These are phyloP conservation scores for Astrephomene gubernaculifera DNA, from an alignment of 139 green algal genomes.

Conservation along the genomic window DNA sequence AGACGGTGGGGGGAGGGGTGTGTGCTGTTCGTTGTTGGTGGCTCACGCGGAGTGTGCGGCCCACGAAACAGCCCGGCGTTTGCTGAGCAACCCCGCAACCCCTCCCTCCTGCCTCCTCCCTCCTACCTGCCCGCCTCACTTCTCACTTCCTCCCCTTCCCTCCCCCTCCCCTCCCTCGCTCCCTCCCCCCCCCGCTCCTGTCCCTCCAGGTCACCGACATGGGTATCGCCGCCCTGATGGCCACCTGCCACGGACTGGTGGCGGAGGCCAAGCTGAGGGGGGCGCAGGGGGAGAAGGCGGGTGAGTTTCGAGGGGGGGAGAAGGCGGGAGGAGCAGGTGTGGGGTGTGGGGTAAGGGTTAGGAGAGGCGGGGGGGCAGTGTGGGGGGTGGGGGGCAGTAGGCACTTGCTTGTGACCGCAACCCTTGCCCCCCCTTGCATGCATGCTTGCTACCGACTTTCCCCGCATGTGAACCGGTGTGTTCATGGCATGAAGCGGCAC, in stretches of 20 bases:
- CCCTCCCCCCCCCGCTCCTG: background rate
- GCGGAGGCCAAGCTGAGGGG: slow-evolving; percentile 17
- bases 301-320: background rate
- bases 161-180: background rate
- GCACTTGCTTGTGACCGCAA: too few relatives aligned
- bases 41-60: too few relatives aligned
- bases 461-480: too few relatives aligned
- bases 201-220: slow-evolving; percentile 41
- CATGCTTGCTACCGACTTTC: too few relatives aligned
- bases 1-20: background rate
- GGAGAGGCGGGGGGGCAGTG: background rate
- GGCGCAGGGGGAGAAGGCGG: background rate
- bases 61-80: too few relatives aligned
- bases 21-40: too few relatives aligned
- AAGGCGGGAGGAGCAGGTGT: background rate
- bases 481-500: too few relatives aligned
- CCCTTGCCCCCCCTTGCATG: too few relatives aligned
- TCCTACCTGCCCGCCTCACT: background rate
- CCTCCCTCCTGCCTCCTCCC: background rate
- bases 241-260: slow-evolving; percentile 5
- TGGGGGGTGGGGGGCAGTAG: background rate
- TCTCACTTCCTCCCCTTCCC: background rate
- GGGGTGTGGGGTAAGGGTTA: too few relatives aligned
- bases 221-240: slow-evolving; percentile 42
- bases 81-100: too few relatives aligned